Percentiles rank a stretch among this genome's conserved stretches.
These are phyloP conservation scores for Paraglomus occultum DNA, from an alignment of 192 early-diverging fungal species.

Conservation along the genomic window DNA sequence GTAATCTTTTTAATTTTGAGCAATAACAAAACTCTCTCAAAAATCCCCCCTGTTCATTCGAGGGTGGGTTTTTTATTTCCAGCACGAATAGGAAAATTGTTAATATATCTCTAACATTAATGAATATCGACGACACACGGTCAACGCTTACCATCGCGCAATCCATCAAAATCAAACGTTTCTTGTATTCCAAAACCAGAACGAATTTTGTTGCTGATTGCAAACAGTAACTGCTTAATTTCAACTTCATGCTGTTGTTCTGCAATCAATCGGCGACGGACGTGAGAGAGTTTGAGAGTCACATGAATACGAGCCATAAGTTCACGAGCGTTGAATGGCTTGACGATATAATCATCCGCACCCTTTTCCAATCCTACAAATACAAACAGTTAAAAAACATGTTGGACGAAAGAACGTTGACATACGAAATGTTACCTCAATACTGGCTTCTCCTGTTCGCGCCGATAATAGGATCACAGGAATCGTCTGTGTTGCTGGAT, in stretches of 20 bases:
- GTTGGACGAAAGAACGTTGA: too few species aligned
- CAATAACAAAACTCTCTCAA: too few species aligned
- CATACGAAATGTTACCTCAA: slow-evolving; percentile 38
- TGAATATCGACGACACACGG: too few species aligned
- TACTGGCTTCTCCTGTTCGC: slow-evolving; percentile 40
- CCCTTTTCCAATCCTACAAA: slow-evolving; percentile 46
- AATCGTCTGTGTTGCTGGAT: slow-evolving; percentile 35
- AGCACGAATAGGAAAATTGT: too few species aligned
- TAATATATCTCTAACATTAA: too few species aligned
- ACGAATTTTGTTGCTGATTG: slow-evolving; percentile 34
- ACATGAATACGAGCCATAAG: slow-evolving; percentile 51
- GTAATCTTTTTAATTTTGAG: too few species aligned
- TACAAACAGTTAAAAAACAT: too few species aligned
- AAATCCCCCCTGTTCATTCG: too few species aligned
- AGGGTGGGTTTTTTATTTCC: too few species aligned
- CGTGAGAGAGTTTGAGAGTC: slow-evolving; percentile 43
- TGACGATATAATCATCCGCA: slow-evolving; percentile 57
- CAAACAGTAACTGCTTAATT: slow-evolving; percentile 39
- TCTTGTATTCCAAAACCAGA: slow-evolving; percentile 33
- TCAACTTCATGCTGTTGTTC: slow-evolving; percentile 38
- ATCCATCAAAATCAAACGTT: slow-evolving; percentile 52
- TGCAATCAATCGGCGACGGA: slow-evolving; percentile 40
- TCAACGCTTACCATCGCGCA: slow-evolving; percentile 47
- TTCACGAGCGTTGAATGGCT: slow-evolving; percentile 46
- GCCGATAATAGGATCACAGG: slow-evolving; percentile 59